Percentiles rank a stretch among this genome's conserved stretches.
Conservation (phyloP, 176 grass and related monocot genomes). For the Tillandsia fasciculata region DNA sequence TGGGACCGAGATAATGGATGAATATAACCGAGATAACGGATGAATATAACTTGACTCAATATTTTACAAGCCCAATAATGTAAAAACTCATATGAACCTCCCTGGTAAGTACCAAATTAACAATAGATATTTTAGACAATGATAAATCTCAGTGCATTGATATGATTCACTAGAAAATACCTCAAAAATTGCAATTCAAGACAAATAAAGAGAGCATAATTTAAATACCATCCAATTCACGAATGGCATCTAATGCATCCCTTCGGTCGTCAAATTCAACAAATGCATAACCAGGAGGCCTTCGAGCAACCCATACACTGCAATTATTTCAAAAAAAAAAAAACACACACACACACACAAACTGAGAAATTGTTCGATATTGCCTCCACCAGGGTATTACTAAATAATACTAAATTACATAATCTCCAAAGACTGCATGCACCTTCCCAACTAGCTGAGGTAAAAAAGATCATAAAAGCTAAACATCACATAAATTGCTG, state of each 20-base stretch:
- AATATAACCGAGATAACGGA: too few relatives aligned
- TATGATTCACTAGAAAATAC: background rate
- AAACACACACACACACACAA: background rate
- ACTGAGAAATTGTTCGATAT: background rate
- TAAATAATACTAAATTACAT: background rate
- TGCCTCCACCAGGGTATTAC: background rate
- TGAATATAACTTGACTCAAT: too few relatives aligned
- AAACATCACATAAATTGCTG: too few relatives aligned
- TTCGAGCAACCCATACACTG: slow-evolving; percentile 31
- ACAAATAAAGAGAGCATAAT: background rate
- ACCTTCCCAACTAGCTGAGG: too few relatives aligned
- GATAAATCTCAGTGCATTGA: too few relatives aligned
- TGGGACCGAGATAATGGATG: too few relatives aligned
- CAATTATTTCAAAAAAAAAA: background rate
- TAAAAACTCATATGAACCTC: too few relatives aligned
- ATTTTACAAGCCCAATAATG: too few relatives aligned
- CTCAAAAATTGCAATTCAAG: background rate
- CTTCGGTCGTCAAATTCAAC: slow-evolving; percentile 25
- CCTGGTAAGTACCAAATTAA: too few relatives aligned
- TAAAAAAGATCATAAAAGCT: too few relatives aligned
- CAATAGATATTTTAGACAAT: too few relatives aligned
- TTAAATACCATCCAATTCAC: slow-evolving; percentile 17
- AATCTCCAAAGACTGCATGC: too few relatives aligned
- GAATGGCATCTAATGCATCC: slow-evolving; percentile 23
- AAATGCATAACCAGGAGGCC: slow-evolving; percentile 30